Percentiles rank a stretch among this genome's conserved stretches.
These are phyloP conservation scores for Lyophyllum decastes DNA, from an alignment of 768 basidiomycete genomes.

Conservation along the genomic window DNA sequence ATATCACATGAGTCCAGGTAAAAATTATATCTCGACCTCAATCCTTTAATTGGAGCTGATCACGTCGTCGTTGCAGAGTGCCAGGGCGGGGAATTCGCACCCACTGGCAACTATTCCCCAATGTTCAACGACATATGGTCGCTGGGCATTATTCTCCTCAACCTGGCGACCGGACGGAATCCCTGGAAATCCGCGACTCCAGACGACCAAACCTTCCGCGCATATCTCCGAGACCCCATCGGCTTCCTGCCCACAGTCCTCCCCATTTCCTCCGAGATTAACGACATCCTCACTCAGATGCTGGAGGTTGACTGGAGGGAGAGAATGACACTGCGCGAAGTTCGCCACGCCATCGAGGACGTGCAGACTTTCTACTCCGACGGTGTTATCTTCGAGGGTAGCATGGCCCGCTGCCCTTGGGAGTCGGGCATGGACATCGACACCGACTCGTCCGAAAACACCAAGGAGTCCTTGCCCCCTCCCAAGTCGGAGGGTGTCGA, in stretches of 20 bases:
- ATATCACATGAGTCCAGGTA: constrained; percentile 97
- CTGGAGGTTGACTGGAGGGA: constrained; percentile 72
- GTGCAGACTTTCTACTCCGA: constrained; percentile 72
- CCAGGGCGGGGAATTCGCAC: constrained; percentile 72
- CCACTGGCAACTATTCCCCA: constrained; percentile 77
- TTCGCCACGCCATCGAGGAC: constrained; percentile 57
- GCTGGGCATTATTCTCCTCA: constrained; percentile 93
- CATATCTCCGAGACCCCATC: constrained; percentile 75
- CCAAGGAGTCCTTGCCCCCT: constrained; percentile 42
- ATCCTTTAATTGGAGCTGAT: background rate
- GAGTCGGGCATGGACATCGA: constrained; percentile 75
- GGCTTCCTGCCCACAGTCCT: constrained; percentile 84
- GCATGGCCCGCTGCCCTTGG: constrained; percentile 80
- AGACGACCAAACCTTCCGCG: constrained; percentile 87
- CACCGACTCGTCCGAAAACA: constrained; percentile 52
- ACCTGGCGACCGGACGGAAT: constrained; percentile 92
- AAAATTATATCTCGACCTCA: constrained; percentile 11
- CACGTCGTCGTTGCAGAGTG: constrained; percentile 57
- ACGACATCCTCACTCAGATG: constrained; percentile 73
- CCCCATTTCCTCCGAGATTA: constrained; percentile 76
- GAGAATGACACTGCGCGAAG: constrained; percentile 51
- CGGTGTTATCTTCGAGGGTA: constrained; percentile 79
- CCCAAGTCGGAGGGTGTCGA: constrained; percentile 34
- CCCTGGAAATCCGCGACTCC: constrained; percentile 93
- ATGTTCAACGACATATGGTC: constrained; percentile 96